These are phyloP conservation scores for Suhomyces guaymorum DNA, from an alignment of 1,139 yeast genomes.

Conservation along the genomic window DNA sequence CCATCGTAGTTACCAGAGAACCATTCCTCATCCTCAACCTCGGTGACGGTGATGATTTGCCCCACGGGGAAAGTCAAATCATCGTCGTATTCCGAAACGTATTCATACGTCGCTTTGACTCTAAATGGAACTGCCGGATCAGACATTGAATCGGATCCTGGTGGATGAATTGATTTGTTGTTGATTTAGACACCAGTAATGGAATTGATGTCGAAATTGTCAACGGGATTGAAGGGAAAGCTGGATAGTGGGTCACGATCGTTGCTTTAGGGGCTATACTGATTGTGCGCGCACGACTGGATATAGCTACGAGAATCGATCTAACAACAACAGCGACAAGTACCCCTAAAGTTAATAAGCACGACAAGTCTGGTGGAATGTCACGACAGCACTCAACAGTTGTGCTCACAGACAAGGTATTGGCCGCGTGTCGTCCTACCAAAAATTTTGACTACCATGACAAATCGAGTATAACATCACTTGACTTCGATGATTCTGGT, in stretches of 20 bases:
- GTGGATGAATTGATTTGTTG: background rate
- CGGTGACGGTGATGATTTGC: conserved; percentile 70
- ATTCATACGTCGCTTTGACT: conserved; percentile 70
- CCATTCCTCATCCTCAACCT: conserved; percentile 91
- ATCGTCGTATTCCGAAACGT: conserved; percentile 78
- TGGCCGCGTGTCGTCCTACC: conserved; percentile 53
- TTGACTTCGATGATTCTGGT: conserved; percentile 87
- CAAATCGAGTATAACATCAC: conserved; percentile 66
- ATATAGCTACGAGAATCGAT: background rate
- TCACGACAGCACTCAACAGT: conserved; percentile 12
- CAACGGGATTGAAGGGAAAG: background rate
- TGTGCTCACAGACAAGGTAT: conserved; percentile 41
- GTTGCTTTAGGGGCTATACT: conserved; percentile 8
- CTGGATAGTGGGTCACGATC: conserved; percentile 3
- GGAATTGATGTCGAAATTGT: conserved; percentile 3
- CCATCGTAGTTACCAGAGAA: conserved; percentile 65
- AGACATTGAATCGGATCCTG: conserved; percentile 11
- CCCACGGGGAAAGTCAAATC: conserved; percentile 73
- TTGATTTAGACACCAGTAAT: background rate
- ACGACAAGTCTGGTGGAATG: conserved; percentile 1
- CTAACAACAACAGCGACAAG: too few species aligned
- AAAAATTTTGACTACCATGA: conserved; percentile 62
- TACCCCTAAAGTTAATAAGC: background rate
- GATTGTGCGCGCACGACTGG: conserved; percentile 7
- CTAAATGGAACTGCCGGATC: conserved; percentile 54